Percentiles rank a stretch among this genome's conserved stretches.
These are phyloP conservation scores for Mucor plumbeus DNA, from an alignment of 371 early-diverging fungal genomes.

Conservation along the genomic window DNA sequence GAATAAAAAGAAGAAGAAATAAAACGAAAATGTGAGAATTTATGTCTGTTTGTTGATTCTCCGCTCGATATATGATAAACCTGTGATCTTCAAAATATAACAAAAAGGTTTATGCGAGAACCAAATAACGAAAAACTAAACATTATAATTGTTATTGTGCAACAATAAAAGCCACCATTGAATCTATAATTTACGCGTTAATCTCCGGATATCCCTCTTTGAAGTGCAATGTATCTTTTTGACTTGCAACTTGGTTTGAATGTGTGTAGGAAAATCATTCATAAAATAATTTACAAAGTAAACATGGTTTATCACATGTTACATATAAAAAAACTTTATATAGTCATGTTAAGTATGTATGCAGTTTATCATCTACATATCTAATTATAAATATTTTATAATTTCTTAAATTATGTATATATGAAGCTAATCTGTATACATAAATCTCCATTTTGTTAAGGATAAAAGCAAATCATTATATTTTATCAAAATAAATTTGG, in stretches of 20 bases:
- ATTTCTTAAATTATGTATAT: too few species aligned
- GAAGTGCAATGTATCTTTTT: not conserved
- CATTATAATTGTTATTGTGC: not conserved
- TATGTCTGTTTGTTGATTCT: conserved; percentile 4
- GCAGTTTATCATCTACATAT: not conserved
- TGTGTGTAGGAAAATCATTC: too few species aligned
- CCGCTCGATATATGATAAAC: not conserved
- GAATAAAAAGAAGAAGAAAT: conserved; percentile 2
- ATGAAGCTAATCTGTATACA: too few species aligned
- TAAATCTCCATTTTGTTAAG: too few species aligned
- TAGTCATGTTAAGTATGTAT: not conserved
- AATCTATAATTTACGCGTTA: not conserved
- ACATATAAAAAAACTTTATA: not conserved
- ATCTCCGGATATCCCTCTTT: conserved; percentile 3
- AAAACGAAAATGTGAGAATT: conserved; percentile 6
- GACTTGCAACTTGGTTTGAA: not conserved
- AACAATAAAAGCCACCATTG: conserved; percentile 1
- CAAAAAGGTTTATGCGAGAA: conserved; percentile 1
- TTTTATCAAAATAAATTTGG: too few species aligned
- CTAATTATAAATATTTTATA: too few species aligned
- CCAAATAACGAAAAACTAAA: not conserved
- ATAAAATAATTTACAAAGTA: too few species aligned
- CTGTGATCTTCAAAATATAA: conserved; percentile 1
- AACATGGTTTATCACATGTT: not conserved
- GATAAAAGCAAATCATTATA: too few species aligned